These are phyloP conservation scores for Pouteria campechiana DNA, from an alignment of 179 eudicot species.

Conservation along the genomic window DNA sequence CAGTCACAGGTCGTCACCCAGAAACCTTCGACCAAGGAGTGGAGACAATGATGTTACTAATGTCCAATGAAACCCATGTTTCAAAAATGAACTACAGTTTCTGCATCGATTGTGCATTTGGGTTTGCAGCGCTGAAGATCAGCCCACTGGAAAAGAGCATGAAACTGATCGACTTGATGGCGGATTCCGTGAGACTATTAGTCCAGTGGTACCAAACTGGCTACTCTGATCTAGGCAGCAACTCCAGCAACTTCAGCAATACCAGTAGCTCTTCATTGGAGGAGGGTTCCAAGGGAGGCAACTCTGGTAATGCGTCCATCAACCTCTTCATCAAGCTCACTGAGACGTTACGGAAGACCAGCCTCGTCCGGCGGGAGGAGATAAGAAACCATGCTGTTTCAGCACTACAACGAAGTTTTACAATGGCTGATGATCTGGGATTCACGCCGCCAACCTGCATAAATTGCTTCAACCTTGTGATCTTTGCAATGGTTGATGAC, in stretches of 20 bases:
- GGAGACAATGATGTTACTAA: slow-evolving; percentile 39
- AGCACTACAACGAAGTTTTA: slow-evolving; percentile 55
- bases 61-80: slow-evolving; percentile 35
- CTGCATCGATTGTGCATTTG: slow-evolving; percentile 68
- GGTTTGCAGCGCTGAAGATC: slow-evolving; percentile 49
- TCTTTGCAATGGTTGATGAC: slow-evolving; percentile 92
- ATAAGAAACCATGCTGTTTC: slow-evolving; percentile 75
- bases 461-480: slow-evolving; percentile 48
- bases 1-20: slow-evolving; percentile 61
- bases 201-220: slow-evolving; percentile 52
- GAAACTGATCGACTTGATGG: slow-evolving; percentile 63
- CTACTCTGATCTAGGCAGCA: slow-evolving; percentile 60
- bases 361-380: slow-evolving; percentile 85
- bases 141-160: slow-evolving; percentile 65
- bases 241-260: slow-evolving; percentile 28
- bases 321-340: slow-evolving; percentile 61
- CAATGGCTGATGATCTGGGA: slow-evolving; percentile 49
- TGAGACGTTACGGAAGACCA: slow-evolving; percentile 65
- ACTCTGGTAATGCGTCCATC: slow-evolving; percentile 18
- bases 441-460: slow-evolving; percentile 47
- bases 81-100: slow-evolving; percentile 41
- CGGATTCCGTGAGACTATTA: slow-evolving; percentile 54
- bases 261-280: slow-evolving; percentile 36
- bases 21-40: slow-evolving; percentile 77
- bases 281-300: slow-evolving; percentile 17